Evolutionary conservation across 345 rosid species (phyloP).

Genomic region (Salix exigua): DNA sequence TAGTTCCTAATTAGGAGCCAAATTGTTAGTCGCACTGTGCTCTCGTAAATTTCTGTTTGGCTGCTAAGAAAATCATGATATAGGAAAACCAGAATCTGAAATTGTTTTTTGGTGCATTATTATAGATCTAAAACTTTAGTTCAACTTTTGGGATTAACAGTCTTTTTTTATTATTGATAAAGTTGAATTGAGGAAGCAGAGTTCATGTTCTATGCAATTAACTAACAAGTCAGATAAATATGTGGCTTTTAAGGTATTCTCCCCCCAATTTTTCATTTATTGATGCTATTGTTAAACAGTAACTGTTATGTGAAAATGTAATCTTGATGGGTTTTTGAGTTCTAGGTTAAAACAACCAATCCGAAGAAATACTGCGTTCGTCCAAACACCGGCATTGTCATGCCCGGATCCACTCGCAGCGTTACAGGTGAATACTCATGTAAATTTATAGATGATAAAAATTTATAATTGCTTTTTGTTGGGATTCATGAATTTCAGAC

Average conservation of each 20-base stretch:
- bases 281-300: neutral
- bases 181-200: slow-evolving; percentile 86
- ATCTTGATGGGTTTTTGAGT: neutral
- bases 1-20: neutral
- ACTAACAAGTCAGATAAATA: slow-evolving; percentile 59
- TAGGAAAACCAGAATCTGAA: neutral
- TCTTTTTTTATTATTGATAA: neutral
- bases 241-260: slow-evolving; percentile 71
- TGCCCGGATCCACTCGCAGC: slow-evolving; percentile 56
- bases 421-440: slow-evolving; percentile 49
- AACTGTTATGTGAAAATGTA: neutral
- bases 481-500: neutral
- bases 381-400: slow-evolving; percentile 70
- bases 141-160: neutral
- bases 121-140: neutral
- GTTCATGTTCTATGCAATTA: slow-evolving; percentile 70
- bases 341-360: slow-evolving; percentile 81
- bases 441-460: neutral
- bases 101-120: neutral
- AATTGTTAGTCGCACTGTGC: neutral
- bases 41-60: slow-evolving; percentile 2
- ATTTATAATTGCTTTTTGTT: neutral
- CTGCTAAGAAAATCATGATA: neutral
- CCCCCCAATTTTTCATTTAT: neutral
- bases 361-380: slow-evolving; percentile 84